Evolutionary conservation across 1,284 basidiomycete species (phyloP), one percentile per base, ranked within the genome.

Genomic region (Cerioporus squamosus): DNA sequence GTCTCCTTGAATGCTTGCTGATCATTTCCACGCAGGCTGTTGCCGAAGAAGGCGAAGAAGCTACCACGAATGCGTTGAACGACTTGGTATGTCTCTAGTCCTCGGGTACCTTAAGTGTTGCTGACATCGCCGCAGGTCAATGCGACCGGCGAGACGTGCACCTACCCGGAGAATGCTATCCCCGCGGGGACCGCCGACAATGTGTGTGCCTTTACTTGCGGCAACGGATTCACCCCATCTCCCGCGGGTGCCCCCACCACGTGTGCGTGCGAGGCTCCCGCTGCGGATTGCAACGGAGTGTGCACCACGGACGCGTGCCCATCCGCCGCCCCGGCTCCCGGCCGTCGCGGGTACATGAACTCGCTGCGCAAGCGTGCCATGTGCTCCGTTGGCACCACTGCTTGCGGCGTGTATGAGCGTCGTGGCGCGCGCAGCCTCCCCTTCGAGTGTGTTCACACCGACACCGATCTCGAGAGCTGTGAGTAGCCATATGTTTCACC

Each of bases 401-500:
- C 79, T 1, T 83, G 81, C 54, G 77, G 77, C 4, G 68, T 81
- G 50, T 73, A 72, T 29, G 76, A 76, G 24, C 53, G 60, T 45
- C 15, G 50, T 2, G 64, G 69, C 38, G 63, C 70, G 12, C 67
- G 68, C 7, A 63, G 65, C 10, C 15, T 12, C 20, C 72, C 77
- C 0, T 82, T 75, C 76, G 82, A 83, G 59, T 83, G 81, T 57
- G 65, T 84, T 49, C 70, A 83, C 61, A 78, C 76, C 4, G 67
- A 70, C 55, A 73, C 63, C 40, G 79, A 83, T 53, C 73, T 83
- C 14, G 81, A 83, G 66, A 82, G 81, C 72, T 84, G 82, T 83
- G 55, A 61, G 81, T 77, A 6, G 14, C 33, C 12, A 12, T 36
- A 10, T 12, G 6, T 12, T 36, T 36, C 33, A n/a, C n/a, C n/a